Base-by-base conservation (phyloP, 768 basidiomycete species). In the Leccinellum rugosiceps region DNA sequence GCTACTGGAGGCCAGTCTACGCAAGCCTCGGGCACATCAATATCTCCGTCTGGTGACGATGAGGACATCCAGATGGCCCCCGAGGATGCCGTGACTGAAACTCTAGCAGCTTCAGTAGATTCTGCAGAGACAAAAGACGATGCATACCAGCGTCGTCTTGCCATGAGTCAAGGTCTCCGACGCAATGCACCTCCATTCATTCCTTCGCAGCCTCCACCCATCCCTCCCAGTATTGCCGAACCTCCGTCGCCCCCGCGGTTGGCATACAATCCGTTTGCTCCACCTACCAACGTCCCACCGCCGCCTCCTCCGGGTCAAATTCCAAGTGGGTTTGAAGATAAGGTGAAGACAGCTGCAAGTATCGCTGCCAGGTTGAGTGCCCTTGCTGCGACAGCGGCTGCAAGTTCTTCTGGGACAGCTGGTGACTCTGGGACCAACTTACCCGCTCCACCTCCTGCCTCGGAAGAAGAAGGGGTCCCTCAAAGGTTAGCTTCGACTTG, bases 301-400 rank as follows among this genome's bases (percentile, higher is more conserved):
- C 84, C 87, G 1, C 80, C 85, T 0, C 84, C 87, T 3, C 80
- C 85, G 0, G 78, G 79, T 2, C 75, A 73, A 17, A 60, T 77
- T 26, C 70, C 74, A 3, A 71, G 54, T 23, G 73, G 76, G 1
- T 76, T 90, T 15, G 85, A 91, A 57, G 90, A 86, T 17, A 85
- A 78, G 60, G 81, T 84, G 1, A 88, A 89, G 58, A 83, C 85
- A 10, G 92, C 92, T 0, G 90, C 89, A 4, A 90, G 85, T 11
- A 89, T 94, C 55, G 92, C 92, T 19, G 92, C 92, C 0, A 84
- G 78, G 58, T 76, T 92, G 19, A 76, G 82, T 38, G 84, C 87
- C 8, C 72, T 90, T 23, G 83, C 75, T 30, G 76, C 69, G 23
- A 52, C 57, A 14, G 61, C 69, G 5, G 35, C 59, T 28, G 71